A percentile compares a stretch with the other conserved stretches of the same genome.
Conservation (phyloP, 2,329 filamentous ascomycete genomes). For the Xylaria sp. region DNA sequence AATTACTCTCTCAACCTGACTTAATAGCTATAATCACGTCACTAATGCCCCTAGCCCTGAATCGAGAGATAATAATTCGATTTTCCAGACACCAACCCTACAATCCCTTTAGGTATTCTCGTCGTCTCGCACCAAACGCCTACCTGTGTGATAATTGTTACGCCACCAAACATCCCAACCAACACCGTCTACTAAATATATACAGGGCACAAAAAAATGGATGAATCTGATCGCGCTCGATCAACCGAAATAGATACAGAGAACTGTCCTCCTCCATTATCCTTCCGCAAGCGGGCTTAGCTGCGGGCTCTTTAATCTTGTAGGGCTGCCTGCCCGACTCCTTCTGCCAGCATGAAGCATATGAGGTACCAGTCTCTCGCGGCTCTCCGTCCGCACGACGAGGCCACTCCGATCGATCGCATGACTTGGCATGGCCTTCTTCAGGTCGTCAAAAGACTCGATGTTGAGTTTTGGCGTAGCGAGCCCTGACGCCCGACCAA, state of each 20-base stretch:
- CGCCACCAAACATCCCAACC: constrained; percentile 5
- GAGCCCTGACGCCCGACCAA: constrained; percentile 68
- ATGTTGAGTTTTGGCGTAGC: constrained; percentile 68
- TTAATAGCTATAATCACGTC: neutral
- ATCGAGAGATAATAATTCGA: neutral
- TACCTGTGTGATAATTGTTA: neutral
- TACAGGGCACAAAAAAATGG: constrained; percentile 5
- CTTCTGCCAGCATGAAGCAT: constrained; percentile 62
- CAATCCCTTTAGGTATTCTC: constrained; percentile 12
- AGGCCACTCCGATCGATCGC: constrained; percentile 72
- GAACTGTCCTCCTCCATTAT: constrained; percentile 27
- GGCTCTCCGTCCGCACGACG: constrained; percentile 81
- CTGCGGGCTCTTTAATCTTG: constrained; percentile 63
- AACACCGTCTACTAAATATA: constrained; percentile 5
- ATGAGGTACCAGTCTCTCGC: constrained; percentile 73
- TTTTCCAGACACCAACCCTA: neutral
- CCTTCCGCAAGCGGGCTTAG: constrained; percentile 56
- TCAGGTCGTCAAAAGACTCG: constrained; percentile 56
- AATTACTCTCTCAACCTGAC: neutral
- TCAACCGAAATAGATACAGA: constrained; percentile 25
- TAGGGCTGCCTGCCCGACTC: constrained; percentile 63
- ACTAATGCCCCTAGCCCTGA: neutral
- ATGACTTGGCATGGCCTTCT: constrained; percentile 43
- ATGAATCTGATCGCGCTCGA: constrained; percentile 3
- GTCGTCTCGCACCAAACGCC: constrained; percentile 20